These are phyloP conservation scores for Ganoderma resinaceum DNA, from an alignment of 1,284 basidiomycete species.

Conservation along the genomic window DNA sequence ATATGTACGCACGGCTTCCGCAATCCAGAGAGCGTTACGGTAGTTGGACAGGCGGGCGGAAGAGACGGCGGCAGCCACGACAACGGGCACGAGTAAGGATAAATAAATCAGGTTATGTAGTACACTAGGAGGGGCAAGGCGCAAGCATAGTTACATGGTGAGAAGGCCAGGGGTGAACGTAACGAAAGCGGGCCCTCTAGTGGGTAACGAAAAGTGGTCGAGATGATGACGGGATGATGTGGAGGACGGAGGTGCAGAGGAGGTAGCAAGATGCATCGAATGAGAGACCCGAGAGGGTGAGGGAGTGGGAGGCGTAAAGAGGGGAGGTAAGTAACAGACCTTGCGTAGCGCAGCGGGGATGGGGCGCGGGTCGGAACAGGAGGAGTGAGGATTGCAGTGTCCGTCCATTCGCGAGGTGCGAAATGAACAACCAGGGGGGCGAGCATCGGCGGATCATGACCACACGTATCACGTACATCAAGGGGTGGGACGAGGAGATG, in stretches of 20 bases:
- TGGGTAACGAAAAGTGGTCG: conserved; percentile 20
- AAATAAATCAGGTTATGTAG: conserved; percentile 34
- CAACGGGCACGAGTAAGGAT: conserved; percentile 18
- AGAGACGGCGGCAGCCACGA: background rate
- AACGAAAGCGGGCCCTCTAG: conserved; percentile 20
- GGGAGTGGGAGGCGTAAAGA: conserved; percentile 4
- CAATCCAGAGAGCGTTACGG: background rate
- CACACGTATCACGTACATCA: conserved; percentile 30
- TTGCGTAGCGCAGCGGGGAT: background rate
- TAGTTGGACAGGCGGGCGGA: background rate
- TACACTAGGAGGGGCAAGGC: conserved; percentile 23
- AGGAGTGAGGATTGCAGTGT: background rate
- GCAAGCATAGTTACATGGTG: conserved; percentile 15
- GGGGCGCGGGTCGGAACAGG: background rate
- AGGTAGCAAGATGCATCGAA: background rate
- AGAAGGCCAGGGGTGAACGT: conserved; percentile 1
- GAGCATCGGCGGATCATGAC: conserved; percentile 23
- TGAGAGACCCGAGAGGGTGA: background rate
- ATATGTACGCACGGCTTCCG: background rate
- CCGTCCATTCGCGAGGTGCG: conserved; percentile 12
- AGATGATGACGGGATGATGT: background rate
- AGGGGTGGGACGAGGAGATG: conserved; percentile 9
- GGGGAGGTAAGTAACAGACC: background rate
- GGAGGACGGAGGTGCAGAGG: background rate
- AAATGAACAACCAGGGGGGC: conserved; percentile 15